Percentiles rank a stretch among this genome's conserved stretches.
These are phyloP conservation scores for Trifolium fragiferum DNA, from an alignment of 306 rosid genomes.

Conservation along the genomic window DNA sequence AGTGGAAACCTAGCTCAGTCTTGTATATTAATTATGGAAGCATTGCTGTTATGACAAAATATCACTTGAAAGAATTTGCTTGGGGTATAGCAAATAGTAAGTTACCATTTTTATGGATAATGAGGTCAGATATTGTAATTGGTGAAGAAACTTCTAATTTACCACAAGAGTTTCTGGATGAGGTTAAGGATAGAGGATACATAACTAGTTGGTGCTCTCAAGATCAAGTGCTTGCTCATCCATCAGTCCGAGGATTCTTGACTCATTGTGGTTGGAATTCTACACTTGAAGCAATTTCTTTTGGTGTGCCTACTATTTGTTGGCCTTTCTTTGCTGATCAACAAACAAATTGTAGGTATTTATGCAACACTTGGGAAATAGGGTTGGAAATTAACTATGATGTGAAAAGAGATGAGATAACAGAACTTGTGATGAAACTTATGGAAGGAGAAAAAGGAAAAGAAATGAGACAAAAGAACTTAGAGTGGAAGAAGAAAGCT, in stretches of 20 bases:
- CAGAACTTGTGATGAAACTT: constrained; percentile 4
- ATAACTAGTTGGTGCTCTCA: constrained; percentile 39
- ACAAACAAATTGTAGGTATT: constrained; percentile 43
- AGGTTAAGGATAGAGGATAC: constrained; percentile 33
- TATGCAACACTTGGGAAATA: constrained; percentile 20
- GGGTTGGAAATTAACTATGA: constrained; percentile 35
- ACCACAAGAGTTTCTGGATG: constrained; percentile 37
- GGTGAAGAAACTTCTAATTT: neutral
- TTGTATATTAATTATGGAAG: constrained; percentile 41
- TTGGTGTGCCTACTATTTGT: constrained; percentile 26
- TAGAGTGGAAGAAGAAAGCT: constrained; percentile 35
- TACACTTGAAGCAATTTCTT: neutral
- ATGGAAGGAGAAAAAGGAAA: constrained; percentile 31
- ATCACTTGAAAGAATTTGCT: constrained; percentile 29
- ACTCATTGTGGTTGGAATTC: constrained; percentile 40
- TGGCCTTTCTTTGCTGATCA: constrained; percentile 46
- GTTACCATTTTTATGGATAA: constrained; percentile 34
- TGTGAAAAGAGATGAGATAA: constrained; percentile 29
- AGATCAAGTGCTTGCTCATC: constrained; percentile 39
- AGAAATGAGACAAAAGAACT: constrained; percentile 15
- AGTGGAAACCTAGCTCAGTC: constrained; percentile 21
- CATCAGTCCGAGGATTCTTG: constrained; percentile 5
- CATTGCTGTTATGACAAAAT: constrained; percentile 13
- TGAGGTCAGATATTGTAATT: constrained; percentile 25
- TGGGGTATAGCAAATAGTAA: constrained; percentile 35